Percentiles rank a stretch among this genome's conserved stretches.
phyloP scores from a whole-genome alignment of 2,329 filamentous ascomycete species.

The Stagonosporopsis chrysanthemi region DNA sequence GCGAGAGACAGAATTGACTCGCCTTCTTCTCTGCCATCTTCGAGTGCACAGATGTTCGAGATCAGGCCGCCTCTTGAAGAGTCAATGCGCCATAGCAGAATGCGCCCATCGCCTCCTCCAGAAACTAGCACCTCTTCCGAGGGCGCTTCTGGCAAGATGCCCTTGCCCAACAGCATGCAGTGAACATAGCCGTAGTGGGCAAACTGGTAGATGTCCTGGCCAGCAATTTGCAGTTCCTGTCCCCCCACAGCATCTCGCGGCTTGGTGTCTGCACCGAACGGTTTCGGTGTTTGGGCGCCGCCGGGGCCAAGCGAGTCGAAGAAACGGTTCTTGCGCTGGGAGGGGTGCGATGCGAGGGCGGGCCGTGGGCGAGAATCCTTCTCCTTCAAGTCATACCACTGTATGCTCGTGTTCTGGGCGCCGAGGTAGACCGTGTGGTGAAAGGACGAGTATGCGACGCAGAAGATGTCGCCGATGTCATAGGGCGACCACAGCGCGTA shows the following conservation, averaged over 20 bases:
- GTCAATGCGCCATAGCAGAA: conserved; percentile 90
- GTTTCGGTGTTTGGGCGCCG: conserved; percentile 77
- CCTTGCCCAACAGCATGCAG: conserved; percentile 87
- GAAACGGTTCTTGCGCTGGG: conserved; percentile 82
- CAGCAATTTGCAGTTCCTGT: conserved; percentile 79
- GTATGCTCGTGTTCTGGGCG: conserved; percentile 91
- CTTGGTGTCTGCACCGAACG: conserved; percentile 63
- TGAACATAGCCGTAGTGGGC: conserved; percentile 96
- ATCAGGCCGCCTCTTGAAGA: conserved; percentile 67
- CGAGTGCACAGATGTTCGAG: conserved; percentile 71
- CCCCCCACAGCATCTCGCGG: conserved; percentile 63
- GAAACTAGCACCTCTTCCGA: conserved; percentile 84
- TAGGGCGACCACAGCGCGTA: conserved; percentile 93
- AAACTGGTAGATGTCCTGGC: conserved; percentile 82
- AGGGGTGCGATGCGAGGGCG: conserved; percentile 73
- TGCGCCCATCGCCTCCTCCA: conserved; percentile 89
- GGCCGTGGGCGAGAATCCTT: conserved; percentile 66
- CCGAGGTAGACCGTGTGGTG: conserved; percentile 87
- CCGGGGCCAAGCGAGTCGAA: conserved; percentile 91
- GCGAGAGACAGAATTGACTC: conserved; percentile 77
- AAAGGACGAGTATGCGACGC: conserved; percentile 82
- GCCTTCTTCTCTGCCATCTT: conserved; percentile 65
- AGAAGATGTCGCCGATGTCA: conserved; percentile 95
- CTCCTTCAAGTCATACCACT: conserved; percentile 84
- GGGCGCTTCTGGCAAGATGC: conserved; percentile 72